A percentile compares a stretch with the other conserved stretches of the same genome.
Conservation (phyloP, 306 rosid species). For the Lathyrus sativus region DNA sequence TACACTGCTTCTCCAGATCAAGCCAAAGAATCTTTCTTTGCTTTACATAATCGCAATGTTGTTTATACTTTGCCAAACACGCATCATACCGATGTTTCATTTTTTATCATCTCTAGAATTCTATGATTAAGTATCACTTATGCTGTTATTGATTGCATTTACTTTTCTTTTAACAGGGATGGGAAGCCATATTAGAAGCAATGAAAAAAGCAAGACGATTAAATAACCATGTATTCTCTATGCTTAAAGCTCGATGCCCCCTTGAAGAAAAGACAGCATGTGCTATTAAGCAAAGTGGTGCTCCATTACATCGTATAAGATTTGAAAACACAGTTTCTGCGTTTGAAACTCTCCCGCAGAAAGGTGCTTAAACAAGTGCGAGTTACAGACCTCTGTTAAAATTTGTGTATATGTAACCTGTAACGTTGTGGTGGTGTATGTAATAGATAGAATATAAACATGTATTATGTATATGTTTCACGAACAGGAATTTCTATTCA, state of each 20-base stretch:
- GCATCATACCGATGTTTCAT: not conserved
- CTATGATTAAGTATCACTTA: not conserved
- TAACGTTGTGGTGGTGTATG: slow-evolving; percentile 32
- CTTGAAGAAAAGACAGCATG: slow-evolving; percentile 98
- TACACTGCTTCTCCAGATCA: slow-evolving; percentile 23
- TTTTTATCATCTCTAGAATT: slow-evolving; percentile 2
- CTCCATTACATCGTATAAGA: slow-evolving; percentile 85
- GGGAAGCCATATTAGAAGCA: slow-evolving; percentile 83
- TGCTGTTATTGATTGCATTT: slow-evolving; percentile 10
- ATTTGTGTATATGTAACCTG: slow-evolving; percentile 2
- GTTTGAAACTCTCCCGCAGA: slow-evolving; percentile 94
- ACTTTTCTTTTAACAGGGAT: slow-evolving; percentile 60
- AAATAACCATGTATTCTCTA: slow-evolving; percentile 95
- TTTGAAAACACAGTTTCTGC: slow-evolving; percentile 95
- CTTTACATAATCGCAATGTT: not conserved
- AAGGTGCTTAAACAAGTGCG: slow-evolving; percentile 56
- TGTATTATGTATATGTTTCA: no score
- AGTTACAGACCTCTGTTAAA: slow-evolving; percentile 9
- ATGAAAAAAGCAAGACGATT: slow-evolving; percentile 96
- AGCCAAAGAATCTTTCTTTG: slow-evolving; percentile 19
- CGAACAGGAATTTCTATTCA: no score
- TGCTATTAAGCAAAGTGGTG: slow-evolving; percentile 97
- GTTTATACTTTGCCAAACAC: no score
- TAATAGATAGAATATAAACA: slow-evolving; percentile 6
- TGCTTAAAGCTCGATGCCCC: slow-evolving; percentile 97